Conservation (phyloP, 305 asterid genomes). For the Plantago coronopus region DNA sequence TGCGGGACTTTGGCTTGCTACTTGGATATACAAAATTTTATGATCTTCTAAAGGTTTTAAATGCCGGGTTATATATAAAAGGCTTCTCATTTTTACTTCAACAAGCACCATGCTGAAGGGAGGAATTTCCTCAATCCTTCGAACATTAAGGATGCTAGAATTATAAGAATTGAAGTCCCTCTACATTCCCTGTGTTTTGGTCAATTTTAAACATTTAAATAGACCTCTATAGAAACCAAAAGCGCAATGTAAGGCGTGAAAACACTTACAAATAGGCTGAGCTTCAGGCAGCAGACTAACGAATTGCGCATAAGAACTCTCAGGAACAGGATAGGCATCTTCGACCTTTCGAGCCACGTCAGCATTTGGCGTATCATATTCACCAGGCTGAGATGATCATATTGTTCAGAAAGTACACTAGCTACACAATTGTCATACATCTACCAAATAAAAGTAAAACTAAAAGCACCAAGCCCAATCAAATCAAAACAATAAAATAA, state of each 20-base stretch:
- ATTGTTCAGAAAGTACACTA: slow-evolving; percentile 17
- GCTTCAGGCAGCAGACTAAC: slow-evolving; percentile 52
- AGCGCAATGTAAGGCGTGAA: slow-evolving; percentile 21
- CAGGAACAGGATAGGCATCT: slow-evolving; percentile 35
- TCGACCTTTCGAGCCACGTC: slow-evolving; percentile 45
- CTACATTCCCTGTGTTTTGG: neutral
- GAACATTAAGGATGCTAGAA: neutral
- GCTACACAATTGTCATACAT: neutral
- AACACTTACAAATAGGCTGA: slow-evolving; percentile 61
- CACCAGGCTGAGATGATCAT: slow-evolving; percentile 50
- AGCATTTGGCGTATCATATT: slow-evolving; percentile 32
- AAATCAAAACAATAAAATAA: neutral
- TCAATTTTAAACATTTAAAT: neutral
- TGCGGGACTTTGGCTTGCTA: neutral
- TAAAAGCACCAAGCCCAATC: neutral
- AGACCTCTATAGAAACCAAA: neutral
- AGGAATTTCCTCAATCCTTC: neutral
- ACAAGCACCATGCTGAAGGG: neutral
- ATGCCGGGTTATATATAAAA: neutral
- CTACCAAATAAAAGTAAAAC: neutral
- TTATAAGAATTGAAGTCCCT: neutral
- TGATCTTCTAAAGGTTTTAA: neutral
- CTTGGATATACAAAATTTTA: too few relatives aligned
- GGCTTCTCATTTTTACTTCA: neutral
- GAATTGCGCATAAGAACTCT: slow-evolving; percentile 40